Evolutionary conservation across 306 rosid genomes (phyloP).

Genomic region (Chamaecrista fasciculata): DNA sequence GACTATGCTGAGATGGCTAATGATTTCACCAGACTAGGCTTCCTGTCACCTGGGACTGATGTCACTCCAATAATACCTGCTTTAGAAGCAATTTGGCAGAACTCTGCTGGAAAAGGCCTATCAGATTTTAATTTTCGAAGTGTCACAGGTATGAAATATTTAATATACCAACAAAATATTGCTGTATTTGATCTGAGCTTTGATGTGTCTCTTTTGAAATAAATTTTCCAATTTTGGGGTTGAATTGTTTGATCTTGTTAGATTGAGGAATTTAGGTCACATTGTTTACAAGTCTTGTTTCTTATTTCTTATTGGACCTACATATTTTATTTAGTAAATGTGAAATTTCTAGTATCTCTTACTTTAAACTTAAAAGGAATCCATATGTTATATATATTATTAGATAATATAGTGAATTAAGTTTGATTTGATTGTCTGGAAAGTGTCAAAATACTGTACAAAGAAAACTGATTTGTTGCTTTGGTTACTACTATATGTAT

Average conservation of each 20-base stretch:
- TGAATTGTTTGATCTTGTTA: neutral
- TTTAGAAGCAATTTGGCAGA: constrained; percentile 98
- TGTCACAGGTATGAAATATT: constrained; percentile 69
- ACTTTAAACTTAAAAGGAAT: neutral
- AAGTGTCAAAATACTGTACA: constrained; percentile 9
- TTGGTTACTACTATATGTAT: neutral
- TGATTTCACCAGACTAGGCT: constrained; percentile 97
- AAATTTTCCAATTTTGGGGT: neutral
- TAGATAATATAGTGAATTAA: neutral
- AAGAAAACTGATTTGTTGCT: constrained; percentile 20
- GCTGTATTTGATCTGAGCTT: constrained; percentile 26
- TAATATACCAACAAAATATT: constrained; percentile 11
- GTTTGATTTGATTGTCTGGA: constrained; percentile 3
- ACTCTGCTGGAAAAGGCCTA: constrained; percentile 94
- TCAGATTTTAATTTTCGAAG: constrained; percentile 93
- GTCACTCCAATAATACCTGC: constrained; percentile 96
- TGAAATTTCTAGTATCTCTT: neutral
- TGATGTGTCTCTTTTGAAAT: neutral
- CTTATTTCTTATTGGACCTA: constrained; percentile 8
- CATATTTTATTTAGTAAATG: neutral
- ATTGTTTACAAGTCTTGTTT: neutral
- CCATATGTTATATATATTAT: neutral
- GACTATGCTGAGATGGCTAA: constrained; percentile 98
- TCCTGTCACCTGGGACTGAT: constrained; percentile 93
- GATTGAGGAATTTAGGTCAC: neutral